A percentile compares a stretch with the other conserved stretches of the same genome.
Conservation (phyloP, 192 early-diverging fungal genomes). For the Umbelopsis sp. region DNA sequence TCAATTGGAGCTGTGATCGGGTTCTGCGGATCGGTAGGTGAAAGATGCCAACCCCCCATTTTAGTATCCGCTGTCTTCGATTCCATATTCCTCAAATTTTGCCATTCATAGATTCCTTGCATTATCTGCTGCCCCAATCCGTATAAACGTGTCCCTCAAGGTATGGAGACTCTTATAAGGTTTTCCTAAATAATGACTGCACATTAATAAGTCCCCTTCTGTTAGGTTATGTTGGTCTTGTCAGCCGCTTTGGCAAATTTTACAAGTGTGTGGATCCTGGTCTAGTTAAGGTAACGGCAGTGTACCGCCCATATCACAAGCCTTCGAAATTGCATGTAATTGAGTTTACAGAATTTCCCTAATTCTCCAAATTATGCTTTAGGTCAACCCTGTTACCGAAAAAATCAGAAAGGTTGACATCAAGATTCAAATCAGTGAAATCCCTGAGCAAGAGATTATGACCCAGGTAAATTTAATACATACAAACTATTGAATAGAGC, state of each 20-base stretch:
- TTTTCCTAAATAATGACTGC: neutral
- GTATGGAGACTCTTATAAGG: neutral
- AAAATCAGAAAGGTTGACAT: constrained; percentile 51
- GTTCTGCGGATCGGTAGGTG: constrained; percentile 40
- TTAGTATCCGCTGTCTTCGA: neutral
- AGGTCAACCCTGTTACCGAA: constrained; percentile 51
- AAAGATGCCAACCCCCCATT: neutral
- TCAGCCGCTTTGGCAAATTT: constrained; percentile 65
- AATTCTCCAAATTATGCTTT: neutral
- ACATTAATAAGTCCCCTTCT: neutral
- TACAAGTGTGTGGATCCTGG: constrained; percentile 58
- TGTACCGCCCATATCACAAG: neutral
- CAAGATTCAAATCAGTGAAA: constrained; percentile 63
- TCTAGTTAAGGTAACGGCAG: constrained; percentile 32
- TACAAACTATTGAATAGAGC: too few species aligned
- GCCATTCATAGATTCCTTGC: constrained; percentile 37
- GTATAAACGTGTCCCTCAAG: constrained; percentile 47
- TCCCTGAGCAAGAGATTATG: constrained; percentile 75
- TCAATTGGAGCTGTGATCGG: constrained; percentile 42
- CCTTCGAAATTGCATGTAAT: too few species aligned
- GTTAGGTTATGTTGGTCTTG: constrained; percentile 65
- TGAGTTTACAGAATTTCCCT: neutral
- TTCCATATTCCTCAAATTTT: neutral
- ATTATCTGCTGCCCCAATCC: constrained; percentile 60
- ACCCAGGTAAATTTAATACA: constrained; percentile 54